Evolutionary conservation across 1,284 basidiomycete species (phyloP).

Genomic region (Afroboletus lepidellus): DNA sequence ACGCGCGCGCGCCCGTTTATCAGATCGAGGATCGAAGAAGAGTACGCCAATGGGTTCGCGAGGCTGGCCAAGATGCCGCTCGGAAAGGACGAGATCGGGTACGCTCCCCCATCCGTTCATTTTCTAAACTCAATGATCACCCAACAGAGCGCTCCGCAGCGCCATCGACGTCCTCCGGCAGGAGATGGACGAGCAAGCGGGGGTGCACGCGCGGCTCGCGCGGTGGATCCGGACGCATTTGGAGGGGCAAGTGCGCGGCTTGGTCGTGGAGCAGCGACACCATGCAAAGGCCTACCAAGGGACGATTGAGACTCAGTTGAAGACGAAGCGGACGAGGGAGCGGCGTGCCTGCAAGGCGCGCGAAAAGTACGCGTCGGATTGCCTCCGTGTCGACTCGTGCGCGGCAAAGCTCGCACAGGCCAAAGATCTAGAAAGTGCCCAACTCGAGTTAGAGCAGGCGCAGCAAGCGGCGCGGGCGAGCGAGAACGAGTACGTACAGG

Average conservation of each 20-base stretch:
- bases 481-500: conserved; percentile 89
- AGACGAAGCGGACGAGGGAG: conserved; percentile 83
- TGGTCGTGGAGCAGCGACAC: conserved; percentile 66
- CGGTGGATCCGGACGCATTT: conserved; percentile 78
- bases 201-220: conserved; percentile 67
- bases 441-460: conserved; percentile 84
- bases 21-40: conserved; percentile 87
- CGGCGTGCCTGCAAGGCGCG: conserved; percentile 83
- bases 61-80: conserved; percentile 79
- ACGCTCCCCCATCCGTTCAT: conserved; percentile 24
- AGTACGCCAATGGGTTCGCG: conserved; percentile 86
- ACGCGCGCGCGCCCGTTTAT: not conserved
- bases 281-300: conserved; percentile 75
- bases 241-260: conserved; percentile 66
- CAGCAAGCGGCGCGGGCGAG: conserved; percentile 88
- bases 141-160: conserved; percentile 68
- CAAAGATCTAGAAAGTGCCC: no score
- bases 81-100: conserved; percentile 92
- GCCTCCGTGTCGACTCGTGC: conserved; percentile 85
- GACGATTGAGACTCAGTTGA: conserved; percentile 84
- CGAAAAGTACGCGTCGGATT: conserved; percentile 93
- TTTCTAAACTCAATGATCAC: conserved; percentile 9
- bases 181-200: conserved; percentile 84
- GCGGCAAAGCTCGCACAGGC: conserved; percentile 92
- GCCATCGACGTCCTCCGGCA: conserved; percentile 75